Evolutionary conservation across 257 asterid species (phyloP), one percentile per base, ranked within the genome.

Genomic region (Forsythia suspensa): DNA sequence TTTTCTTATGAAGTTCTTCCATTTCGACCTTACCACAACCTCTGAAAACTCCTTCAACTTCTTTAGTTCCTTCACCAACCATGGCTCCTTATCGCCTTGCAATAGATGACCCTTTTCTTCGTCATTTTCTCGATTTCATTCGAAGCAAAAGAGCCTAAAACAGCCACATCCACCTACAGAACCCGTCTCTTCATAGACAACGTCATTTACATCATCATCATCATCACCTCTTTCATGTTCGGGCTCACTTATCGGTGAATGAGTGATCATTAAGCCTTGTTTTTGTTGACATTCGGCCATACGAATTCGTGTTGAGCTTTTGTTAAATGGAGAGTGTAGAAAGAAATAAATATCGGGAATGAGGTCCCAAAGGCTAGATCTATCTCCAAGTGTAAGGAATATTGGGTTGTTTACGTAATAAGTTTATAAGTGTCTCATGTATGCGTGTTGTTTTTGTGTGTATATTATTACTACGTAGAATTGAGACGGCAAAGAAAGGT

Each of bases 1-100:
- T 71, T 76, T 81, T 8, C 89, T 78, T 0, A 85, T 9, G 5
- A 85, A 65, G 40, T 83, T 85, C 87, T 84, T 84, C 84, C 87
- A 81, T 20, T 81, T 86, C 2, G 89, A 86, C 15, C 86, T 86
- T 0, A 82, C 83, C 1, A 76, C 77, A 4, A 86, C 44, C 84
- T 86, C 89, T 2, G 87, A 86, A 8, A 67, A 21, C 61, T 81
- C 86, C 79, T 79, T 86, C 75, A 84, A 4, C 4, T 80, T 78
- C 85, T 79, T 81, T 4, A 81, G 11, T 65, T 75, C 78, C 3
- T 16, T 68, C 71, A 39, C 79, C 9, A 75, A 3, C 89, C 89
- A 85, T 7, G 85, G 61, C 16, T 85, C 88, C 42, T 18, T 39
- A 6, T 39, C 8, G 36, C 55, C 74, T 78, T 36, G 38, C n/a